Base-by-base conservation (phyloP, 371 early-diverging fungal species). In the Conidiobolus incongruus region DNA sequence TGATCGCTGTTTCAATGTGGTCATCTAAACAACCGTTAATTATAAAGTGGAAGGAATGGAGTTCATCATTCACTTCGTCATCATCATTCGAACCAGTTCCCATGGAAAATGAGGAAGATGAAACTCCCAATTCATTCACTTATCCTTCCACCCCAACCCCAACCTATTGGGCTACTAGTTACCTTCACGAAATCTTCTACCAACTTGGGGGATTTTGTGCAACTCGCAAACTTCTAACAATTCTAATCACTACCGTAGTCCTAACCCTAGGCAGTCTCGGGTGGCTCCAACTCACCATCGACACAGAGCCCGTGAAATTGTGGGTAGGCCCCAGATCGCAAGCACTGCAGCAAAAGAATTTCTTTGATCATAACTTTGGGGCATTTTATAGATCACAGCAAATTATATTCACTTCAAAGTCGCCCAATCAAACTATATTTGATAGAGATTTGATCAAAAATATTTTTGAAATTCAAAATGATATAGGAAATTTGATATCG, bases 311-410 rank as follows among this genome's bases (percentile, higher is more conserved):
- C 2, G 60, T 75, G 32, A 61, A 68, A 36, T 52, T 81, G 7
- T 81, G 81, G 81, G 80, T 79, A 0, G 61, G 69, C 0, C 78
- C 80, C 6, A 54, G 62, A 0, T 75, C 77, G 1, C 56, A 56
- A n/a, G 68, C 72, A 2, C 55, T 70, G 2, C 52, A 59, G 0
- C 66, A 71, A 33, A 81, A 81, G 57, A 50, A 60, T 5, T 65
- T 66, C 43, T 81, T 77, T 56, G 81, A 81, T 44, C 53, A 63
- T 15, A 56, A 69, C 47, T 79, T 81, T 51, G 62, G 70, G 0
- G 77, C 80, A 0, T 81, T 81, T 47, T 81, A 79, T 45, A 67
- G 81, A 20, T 72, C 77, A 2, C 63, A 71, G 0, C 79, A 79
- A 44, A 44, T 79, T 22, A 75, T 81, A 40, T 44, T 81, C 24